phyloP scores from a whole-genome alignment of 805 yeast genomes.

The Danielozyma ontarioensis region DNA sequence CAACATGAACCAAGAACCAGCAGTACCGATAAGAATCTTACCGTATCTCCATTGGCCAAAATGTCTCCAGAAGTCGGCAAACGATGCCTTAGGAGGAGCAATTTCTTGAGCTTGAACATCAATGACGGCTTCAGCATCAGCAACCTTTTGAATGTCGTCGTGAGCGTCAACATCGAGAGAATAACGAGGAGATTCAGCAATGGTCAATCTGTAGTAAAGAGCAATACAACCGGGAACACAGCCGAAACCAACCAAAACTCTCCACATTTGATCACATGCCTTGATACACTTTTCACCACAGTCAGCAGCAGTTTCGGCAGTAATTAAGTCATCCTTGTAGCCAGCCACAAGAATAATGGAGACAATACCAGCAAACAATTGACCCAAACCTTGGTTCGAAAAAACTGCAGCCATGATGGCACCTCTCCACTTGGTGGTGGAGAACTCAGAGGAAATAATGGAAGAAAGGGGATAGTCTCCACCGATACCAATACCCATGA shows the following conservation, averaged over 20 bases:
- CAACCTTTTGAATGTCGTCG: slow-evolving; percentile 50
- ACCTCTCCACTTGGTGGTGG: slow-evolving; percentile 97
- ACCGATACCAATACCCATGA: slow-evolving; percentile 96
- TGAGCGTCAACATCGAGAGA: slow-evolving; percentile 68
- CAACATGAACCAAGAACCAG: slow-evolving; percentile 86
- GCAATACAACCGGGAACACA: slow-evolving; percentile 84
- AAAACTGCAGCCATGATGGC: slow-evolving; percentile 95
- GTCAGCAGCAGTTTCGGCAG: slow-evolving; percentile 48
- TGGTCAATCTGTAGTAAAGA: slow-evolving; percentile 85
- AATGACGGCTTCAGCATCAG: slow-evolving; percentile 41
- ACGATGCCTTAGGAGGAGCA: slow-evolving; percentile 78
- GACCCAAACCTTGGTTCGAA: slow-evolving; percentile 97
- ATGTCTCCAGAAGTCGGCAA: slow-evolving; percentile 64
- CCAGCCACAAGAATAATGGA: slow-evolving; percentile 73
- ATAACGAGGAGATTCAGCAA: slow-evolving; percentile 93
- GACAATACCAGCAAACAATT: slow-evolving; percentile 79
- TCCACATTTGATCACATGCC: slow-evolving; percentile 94
- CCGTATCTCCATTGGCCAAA: slow-evolving; percentile 84
- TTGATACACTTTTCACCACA: slow-evolving; percentile 65
- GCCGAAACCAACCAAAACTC: slow-evolving; percentile 85
- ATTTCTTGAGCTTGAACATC: slow-evolving; percentile 33
- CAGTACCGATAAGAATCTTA: slow-evolving; percentile 81
- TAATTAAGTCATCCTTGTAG: slow-evolving; percentile 57
- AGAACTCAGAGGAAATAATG: slow-evolving; percentile 87
- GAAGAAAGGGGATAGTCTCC: slow-evolving; percentile 95